Evolutionary conservation across 768 basidiomycete genomes (phyloP).

Genomic region (Termitomyces sp.): DNA sequence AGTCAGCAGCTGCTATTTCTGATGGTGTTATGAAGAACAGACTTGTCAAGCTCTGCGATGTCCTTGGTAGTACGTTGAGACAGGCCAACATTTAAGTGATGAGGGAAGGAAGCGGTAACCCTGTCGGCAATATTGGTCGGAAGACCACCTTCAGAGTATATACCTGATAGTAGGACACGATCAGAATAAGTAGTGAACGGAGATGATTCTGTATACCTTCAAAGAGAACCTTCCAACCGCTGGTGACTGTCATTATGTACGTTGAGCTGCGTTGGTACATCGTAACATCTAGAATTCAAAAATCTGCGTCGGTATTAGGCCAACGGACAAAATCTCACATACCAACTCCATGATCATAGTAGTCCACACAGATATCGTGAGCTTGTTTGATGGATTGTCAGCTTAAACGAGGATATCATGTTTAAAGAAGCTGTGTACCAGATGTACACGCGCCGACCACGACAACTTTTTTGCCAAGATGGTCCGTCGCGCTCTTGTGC

Average conservation of each 20-base stretch:
- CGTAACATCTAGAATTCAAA: slow-evolving; percentile 41
- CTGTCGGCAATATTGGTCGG: slow-evolving; percentile 49
- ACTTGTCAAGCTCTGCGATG: slow-evolving; percentile 58
- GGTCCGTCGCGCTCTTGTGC: slow-evolving; percentile 52
- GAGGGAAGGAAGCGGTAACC: slow-evolving; percentile 44
- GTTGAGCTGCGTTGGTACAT: slow-evolving; percentile 54
- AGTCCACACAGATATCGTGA: slow-evolving; percentile 43
- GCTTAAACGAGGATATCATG: slow-evolving; percentile 8
- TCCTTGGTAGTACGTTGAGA: slow-evolving; percentile 28
- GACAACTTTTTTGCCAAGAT: slow-evolving; percentile 65
- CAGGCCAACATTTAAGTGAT: slow-evolving; percentile 25
- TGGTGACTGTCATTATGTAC: slow-evolving; percentile 17
- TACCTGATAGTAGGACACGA: slow-evolving; percentile 15
- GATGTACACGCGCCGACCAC: slow-evolving; percentile 69
- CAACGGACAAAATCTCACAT: neutral
- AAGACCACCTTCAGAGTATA: slow-evolving; percentile 45
- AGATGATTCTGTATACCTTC: slow-evolving; percentile 13
- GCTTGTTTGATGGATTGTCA: slow-evolving; percentile 19
- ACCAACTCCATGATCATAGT: slow-evolving; percentile 40
- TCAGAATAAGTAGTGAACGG: neutral
- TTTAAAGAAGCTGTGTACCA: slow-evolving; percentile 21
- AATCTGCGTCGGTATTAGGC: no score
- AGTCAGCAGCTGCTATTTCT: neutral
- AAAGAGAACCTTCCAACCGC: slow-evolving; percentile 18
- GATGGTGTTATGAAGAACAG: slow-evolving; percentile 7